phyloP scores from a whole-genome alignment of 2,329 filamentous ascomycete genomes.

The Phyllosticta citriasiana region DNA sequence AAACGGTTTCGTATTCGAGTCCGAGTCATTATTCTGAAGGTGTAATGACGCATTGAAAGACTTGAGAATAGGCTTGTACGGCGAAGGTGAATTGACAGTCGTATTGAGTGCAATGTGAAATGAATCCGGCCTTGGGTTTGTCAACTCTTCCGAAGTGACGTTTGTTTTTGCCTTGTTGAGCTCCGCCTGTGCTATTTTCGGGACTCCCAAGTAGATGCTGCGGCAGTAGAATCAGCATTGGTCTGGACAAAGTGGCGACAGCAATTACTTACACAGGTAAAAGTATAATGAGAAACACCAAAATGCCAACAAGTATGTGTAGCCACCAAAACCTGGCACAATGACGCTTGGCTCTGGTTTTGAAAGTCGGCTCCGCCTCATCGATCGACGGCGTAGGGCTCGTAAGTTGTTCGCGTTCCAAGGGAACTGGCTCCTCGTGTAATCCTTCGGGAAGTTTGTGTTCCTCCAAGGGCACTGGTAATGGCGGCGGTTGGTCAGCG shows the following conservation, averaged over 20 bases:
- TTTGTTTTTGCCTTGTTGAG: slow-evolving; percentile 43
- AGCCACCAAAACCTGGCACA: slow-evolving; percentile 48
- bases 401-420: neutral
- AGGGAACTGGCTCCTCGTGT: neutral
- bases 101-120: slow-evolving; percentile 41
- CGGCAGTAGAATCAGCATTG: neutral
- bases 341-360: slow-evolving; percentile 15
- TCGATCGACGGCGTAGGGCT: neutral
- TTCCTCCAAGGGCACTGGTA: neutral
- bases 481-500: neutral
- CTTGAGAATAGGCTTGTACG: slow-evolving; percentile 45
- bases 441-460: neutral
- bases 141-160: slow-evolving; percentile 42
- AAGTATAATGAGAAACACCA: slow-evolving; percentile 46
- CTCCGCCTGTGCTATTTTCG: slow-evolving; percentile 45
- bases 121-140: slow-evolving; percentile 38
- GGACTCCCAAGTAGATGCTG: slow-evolving; percentile 50
- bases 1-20: slow-evolving; percentile 28
- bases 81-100: slow-evolving; percentile 38
- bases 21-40: slow-evolving; percentile 27
- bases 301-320: slow-evolving; percentile 42
- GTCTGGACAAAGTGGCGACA: neutral
- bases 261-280: slow-evolving; percentile 48
- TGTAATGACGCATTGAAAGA: slow-evolving; percentile 43
- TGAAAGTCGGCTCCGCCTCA: slow-evolving; percentile 5